Base-by-base conservation (phyloP, 2,329 filamentous ascomycete genomes). In the Thielaviopsis punctulata region DNA sequence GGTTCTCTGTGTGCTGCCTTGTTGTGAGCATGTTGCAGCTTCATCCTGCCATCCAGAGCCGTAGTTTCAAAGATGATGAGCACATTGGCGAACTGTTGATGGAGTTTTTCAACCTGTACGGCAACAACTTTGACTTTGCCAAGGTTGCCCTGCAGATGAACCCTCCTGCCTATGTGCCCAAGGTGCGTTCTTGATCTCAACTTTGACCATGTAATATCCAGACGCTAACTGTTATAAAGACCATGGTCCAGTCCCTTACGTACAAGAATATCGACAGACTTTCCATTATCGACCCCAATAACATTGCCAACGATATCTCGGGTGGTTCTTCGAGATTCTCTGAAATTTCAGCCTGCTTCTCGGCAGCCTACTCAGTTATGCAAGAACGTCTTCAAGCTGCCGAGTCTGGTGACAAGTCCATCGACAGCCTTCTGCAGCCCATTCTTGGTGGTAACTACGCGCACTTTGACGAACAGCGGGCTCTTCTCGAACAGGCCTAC, bases 1-100 rank as follows among this genome's bases (percentile, higher is more conserved):
- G 92, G 2, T 96, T 95, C 63, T 86, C 88, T 1, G 84, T 94
- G 57, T 95, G 90, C 52, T 98, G 92, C 69, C 73, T 98, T 56
- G 86, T 95, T 5, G 86, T 92, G 54, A 92, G 85, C 69, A 80
- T 95, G 65, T 68, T 96, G 46, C 85, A 95, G 62, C 72, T 86
- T 57, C 78, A 88, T 70, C 86, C 87, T 9, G 75, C 81, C 56
- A 71, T 82, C 1, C 79, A 85, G 59, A 78, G 75, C 56, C 67
- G 73, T 23, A 75, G 71, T 54, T 69, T 84, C 60, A 62, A 73
- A 4, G 70, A 75, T 1, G 72, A 79, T 36, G 73, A 81, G 48
- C 80, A 93, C 58, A 75, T 94, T 1, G 89, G 88, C 12, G 77
- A 88, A 58, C 70, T 93, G 51, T 72, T 98, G 9, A 76, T 96